phyloP scores from a whole-genome alignment of 768 basidiomycete genomes.

The Rhodosporidiobolus odoratus region DNA sequence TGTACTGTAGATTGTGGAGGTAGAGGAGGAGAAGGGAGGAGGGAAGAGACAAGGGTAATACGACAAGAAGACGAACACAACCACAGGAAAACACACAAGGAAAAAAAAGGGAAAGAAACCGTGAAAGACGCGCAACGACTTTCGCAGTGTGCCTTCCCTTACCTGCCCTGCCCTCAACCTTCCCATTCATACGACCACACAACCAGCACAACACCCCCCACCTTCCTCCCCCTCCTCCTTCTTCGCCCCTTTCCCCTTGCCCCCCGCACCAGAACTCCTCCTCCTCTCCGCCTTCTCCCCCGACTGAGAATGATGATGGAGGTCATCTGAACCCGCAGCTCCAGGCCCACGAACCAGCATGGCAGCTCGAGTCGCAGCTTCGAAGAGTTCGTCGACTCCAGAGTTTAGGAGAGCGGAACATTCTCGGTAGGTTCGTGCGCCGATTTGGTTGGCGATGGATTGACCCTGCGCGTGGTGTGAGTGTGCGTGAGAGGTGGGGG shows the following conservation, averaged over 20 bases:
- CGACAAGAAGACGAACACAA: too few relatives aligned
- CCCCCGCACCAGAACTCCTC: not conserved
- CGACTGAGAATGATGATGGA: not conserved
- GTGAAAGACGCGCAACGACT: too few relatives aligned
- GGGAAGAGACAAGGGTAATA: too few relatives aligned
- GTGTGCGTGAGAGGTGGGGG: constrained; percentile 42
- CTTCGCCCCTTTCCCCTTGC: not conserved
- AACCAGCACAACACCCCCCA: constrained; percentile 13
- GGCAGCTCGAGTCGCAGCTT: constrained; percentile 90
- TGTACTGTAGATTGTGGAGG: too few relatives aligned
- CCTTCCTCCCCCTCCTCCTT: not conserved
- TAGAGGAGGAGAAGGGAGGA: too few relatives aligned
- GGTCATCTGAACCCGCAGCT: not conserved
- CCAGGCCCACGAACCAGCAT: constrained; percentile 69
- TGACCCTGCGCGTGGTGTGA: constrained; percentile 78
- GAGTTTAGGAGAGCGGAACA: constrained; percentile 52
- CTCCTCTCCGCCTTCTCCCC: constrained; percentile 19
- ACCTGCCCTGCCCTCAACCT: too few relatives aligned
- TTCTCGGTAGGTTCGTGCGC: constrained; percentile 90
- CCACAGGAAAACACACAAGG: too few relatives aligned
- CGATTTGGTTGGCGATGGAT: constrained; percentile 72
- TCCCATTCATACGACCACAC: constrained; percentile 14
- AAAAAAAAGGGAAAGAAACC: not conserved
- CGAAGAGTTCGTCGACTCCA: constrained; percentile 94
- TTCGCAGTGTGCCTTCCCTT: too few relatives aligned